phyloP scores from a whole-genome alignment of 139 green algal species.

The Chloropicon primus region DNA sequence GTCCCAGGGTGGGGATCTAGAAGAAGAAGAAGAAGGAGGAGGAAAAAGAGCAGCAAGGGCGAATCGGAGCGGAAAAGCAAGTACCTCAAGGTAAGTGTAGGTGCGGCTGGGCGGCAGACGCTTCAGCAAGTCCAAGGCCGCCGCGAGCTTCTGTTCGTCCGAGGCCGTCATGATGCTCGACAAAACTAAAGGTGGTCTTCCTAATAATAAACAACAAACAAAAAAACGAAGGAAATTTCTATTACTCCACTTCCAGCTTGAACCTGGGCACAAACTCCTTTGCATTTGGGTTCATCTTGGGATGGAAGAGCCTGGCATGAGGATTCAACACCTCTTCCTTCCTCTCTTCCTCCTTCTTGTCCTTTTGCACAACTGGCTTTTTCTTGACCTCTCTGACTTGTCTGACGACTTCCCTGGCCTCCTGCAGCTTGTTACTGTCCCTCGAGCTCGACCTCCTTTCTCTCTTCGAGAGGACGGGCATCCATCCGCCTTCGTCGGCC shows the following conservation, averaged over 20 bases:
- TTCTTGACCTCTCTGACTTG: too few species aligned
- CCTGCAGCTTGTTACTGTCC: too few species aligned
- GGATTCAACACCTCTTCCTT: background rate
- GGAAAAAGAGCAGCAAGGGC: background rate
- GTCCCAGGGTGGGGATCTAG: too few species aligned
- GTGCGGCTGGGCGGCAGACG: background rate
- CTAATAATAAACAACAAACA: too few species aligned
- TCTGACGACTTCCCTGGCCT: too few species aligned
- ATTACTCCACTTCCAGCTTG: background rate
- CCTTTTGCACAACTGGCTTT: too few species aligned
- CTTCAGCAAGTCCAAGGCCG: constrained; percentile 2
- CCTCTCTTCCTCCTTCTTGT: background rate
- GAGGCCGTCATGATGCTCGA: background rate
- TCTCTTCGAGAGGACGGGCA: too few species aligned
- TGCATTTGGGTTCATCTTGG: background rate
- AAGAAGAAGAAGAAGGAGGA: background rate
- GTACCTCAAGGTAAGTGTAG: background rate
- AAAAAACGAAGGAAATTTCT: background rate
- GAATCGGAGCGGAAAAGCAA: background rate
- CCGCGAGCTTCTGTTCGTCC: background rate
- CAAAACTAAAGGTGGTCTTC: background rate
- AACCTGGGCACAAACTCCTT: background rate
- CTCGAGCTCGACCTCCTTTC: too few species aligned
- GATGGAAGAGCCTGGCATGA: background rate
- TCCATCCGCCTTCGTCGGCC: too few species aligned